Base-by-base conservation (phyloP, 1,139 yeast species). In the Wickerhamomyces sp. region DNA sequence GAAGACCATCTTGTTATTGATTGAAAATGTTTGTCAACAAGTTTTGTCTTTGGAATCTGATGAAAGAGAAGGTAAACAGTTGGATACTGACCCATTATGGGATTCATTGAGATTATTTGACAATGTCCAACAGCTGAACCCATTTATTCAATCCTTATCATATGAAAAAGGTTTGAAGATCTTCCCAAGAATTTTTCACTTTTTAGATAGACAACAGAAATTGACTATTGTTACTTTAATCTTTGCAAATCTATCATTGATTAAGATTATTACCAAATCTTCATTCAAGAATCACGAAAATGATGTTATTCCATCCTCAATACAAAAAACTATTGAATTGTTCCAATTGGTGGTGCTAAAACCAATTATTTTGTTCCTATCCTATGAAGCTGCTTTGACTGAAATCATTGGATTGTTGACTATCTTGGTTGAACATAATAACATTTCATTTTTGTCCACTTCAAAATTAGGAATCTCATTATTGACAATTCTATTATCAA, bases 121-220 rank as follows among this genome's bases (percentile, higher is more conserved):
- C 30, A 76, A 78, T 23, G 63, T 69, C 27, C 81, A 76, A 53
- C 67, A 65, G 62, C 79, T 81, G 36, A 88, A 87, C 59, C 95
- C 96, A 36, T 91, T 93, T 59, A 79, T 90, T 52, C 89, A 90
- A 56, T 82, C 90, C 64, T 73, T 93, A 57, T 80, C 87, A 38
- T 88, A 84, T 61, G 88, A 87, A 60, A 93, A 93, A 69, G 94
- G 95, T 48, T 81, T 89, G 71, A 91, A 89, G 65, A 76, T 90
- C 39, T 82, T 93, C 69, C 91, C 93, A 41, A 81, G 99, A 66
- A 76, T 89, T 50, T 89, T 90, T 73, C 84, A 90, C 61, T 89
- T 90, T 63, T 75, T 93, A 60, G 72, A 78, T 41, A 76, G 84
- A 55, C 90, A 86, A 58, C 95, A 89, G 62, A 81, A 88, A 52